A percentile compares a stretch with the other conserved stretches of the same genome.
Conservation (phyloP, 176 grass and related monocot genomes). For the Zoysia pacifica region DNA sequence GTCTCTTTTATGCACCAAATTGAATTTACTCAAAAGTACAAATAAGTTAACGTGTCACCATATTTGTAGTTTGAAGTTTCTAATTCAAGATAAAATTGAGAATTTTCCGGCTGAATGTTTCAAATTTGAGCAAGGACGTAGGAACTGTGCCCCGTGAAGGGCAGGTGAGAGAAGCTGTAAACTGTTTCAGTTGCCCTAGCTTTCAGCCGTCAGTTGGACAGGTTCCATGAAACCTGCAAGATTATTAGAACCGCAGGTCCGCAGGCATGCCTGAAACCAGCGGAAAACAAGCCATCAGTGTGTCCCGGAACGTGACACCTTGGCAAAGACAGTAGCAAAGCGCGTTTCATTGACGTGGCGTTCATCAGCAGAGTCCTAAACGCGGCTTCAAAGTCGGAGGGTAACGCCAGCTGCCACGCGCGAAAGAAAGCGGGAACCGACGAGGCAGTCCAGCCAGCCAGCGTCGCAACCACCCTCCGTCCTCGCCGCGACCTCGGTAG, state of each 20-base stretch:
- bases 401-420: neutral
- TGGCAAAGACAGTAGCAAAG: neutral
- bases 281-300: neutral
- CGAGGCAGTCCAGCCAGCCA: neutral
- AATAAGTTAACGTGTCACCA: neutral
- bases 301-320: neutral
- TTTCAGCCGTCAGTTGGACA: neutral
- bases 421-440: neutral
- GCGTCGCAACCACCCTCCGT: neutral
- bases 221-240: neutral
- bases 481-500: neutral
- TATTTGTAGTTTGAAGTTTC: neutral
- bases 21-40: neutral
- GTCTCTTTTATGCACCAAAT: neutral
- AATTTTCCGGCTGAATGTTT: neutral
- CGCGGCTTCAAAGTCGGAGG: neutral
- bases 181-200: neutral
- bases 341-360: neutral
- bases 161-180: neutral
- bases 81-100: neutral
- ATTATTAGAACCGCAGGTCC: neutral
- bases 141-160: neutral
- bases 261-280: neutral
- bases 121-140: neutral
- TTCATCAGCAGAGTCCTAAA: neutral